Evolutionary conservation across 345 rosid genomes (phyloP), one percentile per base, ranked within the genome.

Genomic region (Eucalyptus shirleyi): DNA sequence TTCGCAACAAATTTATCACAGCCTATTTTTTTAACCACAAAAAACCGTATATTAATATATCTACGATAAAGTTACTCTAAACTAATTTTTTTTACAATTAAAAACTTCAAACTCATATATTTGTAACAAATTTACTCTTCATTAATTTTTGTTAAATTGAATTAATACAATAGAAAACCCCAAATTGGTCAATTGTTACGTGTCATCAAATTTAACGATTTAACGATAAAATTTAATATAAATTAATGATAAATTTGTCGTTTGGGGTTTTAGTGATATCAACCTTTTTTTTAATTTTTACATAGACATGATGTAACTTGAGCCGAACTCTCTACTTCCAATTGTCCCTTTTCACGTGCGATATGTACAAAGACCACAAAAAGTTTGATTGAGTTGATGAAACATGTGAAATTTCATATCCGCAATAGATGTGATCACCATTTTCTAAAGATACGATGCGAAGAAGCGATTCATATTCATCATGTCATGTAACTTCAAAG

Each of bases 401-500:
- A 9, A 18, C 7, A 5, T 40, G 5, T 5, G 81, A 10, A 34
- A 65, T 67, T 67, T n/a, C 34, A 24, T 7, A 62, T 59, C n/a
- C 4, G 1, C 3, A 0, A 65, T 7, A 4, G 18, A 65, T 14
- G 34, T 16, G 3, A 65, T n/a, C 5, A 1, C 0, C 2, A 0
- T 34, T 19, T 34, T 40, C 1, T 69, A 2, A 17, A 34, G 7
- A 17, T 37, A 11, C 9, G 8, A 3, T 1, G 7, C 1, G 1
- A 6, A 44, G 16, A 37, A 77, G 3, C 1, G 4, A 77, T 37
- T 37, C 83, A 11, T 21, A 77, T 37, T 6, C 9, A 21, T 21
- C 3, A 6, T 1, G 8, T 5, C 14, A 21, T 2, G 0, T 6
- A 1, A 26, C 9, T 11, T 77, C 24, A 13, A 7, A 19, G 3